Conservation (phyloP, 805 yeast species). For the Metschnikowia aberdeeniae region DNA sequence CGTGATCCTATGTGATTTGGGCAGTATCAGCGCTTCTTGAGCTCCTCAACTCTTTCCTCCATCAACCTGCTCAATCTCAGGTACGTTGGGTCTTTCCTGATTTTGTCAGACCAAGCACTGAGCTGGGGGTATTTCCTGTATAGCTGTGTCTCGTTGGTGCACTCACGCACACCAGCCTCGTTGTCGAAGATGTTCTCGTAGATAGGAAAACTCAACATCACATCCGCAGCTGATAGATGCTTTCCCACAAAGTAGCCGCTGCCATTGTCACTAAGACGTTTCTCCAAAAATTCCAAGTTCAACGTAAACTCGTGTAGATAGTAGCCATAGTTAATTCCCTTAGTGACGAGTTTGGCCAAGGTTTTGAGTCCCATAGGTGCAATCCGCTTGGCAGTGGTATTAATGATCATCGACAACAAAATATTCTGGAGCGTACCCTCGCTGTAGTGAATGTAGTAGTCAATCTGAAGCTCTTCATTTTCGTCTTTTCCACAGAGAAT, state of each 20-base stretch:
- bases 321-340: conserved; percentile 45
- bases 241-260: conserved; percentile 46
- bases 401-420: conserved; percentile 34
- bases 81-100: conserved; percentile 31
- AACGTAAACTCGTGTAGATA: conserved; percentile 44
- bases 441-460: conserved; percentile 51
- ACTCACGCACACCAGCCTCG: conserved; percentile 30
- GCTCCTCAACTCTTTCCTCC: conserved; percentile 26
- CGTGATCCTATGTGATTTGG: not conserved
- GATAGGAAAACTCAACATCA: conserved; percentile 49
- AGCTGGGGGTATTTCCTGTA: conserved; percentile 31
- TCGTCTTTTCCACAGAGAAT: conserved; percentile 35
- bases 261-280: conserved; percentile 25
- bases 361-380: conserved; percentile 49
- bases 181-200: conserved; percentile 25
- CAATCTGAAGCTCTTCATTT: conserved; percentile 41
- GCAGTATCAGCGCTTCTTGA: not conserved
- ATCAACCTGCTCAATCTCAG: conserved; percentile 27
- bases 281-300: conserved; percentile 41
- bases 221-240: conserved; percentile 52
- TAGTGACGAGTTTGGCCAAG: conserved; percentile 40
- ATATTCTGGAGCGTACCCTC: conserved; percentile 61
- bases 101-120: conserved; percentile 35
- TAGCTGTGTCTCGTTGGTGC: conserved; percentile 33
- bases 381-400: conserved; percentile 36